phyloP scores from a whole-genome alignment of 2,329 filamentous ascomycete species.

The Penicillium sp. region DNA sequence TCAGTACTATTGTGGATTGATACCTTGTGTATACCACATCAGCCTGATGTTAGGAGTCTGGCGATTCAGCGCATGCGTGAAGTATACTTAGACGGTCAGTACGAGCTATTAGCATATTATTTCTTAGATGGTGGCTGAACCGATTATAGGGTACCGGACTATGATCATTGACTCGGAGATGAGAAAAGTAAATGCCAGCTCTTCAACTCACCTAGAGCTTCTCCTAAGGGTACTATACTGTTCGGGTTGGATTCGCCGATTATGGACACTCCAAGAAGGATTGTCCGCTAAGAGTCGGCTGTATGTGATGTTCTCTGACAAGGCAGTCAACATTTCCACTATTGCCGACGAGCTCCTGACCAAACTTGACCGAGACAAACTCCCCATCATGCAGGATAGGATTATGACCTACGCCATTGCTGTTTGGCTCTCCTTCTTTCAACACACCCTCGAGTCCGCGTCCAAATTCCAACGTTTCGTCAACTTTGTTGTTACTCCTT shows the following conservation, averaged over 20 bases:
- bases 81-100: slow-evolving; percentile 12
- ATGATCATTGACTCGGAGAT: neutral
- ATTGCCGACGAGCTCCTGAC: slow-evolving; percentile 12
- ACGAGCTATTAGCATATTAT: neutral
- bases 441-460: neutral
- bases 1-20: slow-evolving; percentile 13
- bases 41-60: slow-evolving; percentile 9
- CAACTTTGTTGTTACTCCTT: neutral
- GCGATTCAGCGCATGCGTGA: slow-evolving; percentile 14
- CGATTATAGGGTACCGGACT: neutral
- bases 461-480: neutral
- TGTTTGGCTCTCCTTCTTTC: neutral
- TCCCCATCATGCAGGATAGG: neutral
- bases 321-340: slow-evolving; percentile 20
- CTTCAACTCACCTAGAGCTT: slow-evolving; percentile 19
- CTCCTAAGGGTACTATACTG: slow-evolving; percentile 30
- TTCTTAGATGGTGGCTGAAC: neutral
- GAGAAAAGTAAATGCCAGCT: neutral
- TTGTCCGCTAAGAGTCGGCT: slow-evolving; percentile 24
- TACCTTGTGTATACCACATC: slow-evolving; percentile 14
- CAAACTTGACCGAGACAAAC: slow-evolving; percentile 7
- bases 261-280: slow-evolving; percentile 46
- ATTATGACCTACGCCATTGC: neutral
- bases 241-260: slow-evolving; percentile 41
- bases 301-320: slow-evolving; percentile 36